phyloP scores from a whole-genome alignment of 345 rosid genomes.

The Arabidopsis suecica region DNA sequence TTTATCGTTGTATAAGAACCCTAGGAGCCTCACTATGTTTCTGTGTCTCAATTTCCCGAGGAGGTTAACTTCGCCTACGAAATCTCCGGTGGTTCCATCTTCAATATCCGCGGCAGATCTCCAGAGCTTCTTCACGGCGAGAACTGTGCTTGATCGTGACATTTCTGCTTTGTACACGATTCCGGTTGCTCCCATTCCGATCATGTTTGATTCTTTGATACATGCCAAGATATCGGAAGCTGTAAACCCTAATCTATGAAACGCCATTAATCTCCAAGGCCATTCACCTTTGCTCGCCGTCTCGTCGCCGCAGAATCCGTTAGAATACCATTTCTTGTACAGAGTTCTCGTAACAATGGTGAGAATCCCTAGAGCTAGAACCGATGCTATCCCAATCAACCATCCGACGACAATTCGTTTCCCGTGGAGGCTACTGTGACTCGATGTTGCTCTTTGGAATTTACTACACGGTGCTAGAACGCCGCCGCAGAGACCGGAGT shows the following conservation, averaged over 20 bases:
- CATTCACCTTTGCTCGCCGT: constrained; percentile 65
- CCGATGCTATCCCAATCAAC: constrained; percentile 67
- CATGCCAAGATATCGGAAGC: constrained; percentile 73
- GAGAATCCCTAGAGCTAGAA: constrained; percentile 58
- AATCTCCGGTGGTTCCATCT: constrained; percentile 63
- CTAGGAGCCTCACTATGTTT: constrained; percentile 82
- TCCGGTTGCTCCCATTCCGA: constrained; percentile 96
- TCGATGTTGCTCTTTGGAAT: constrained; percentile 43
- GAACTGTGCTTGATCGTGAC: constrained; percentile 52
- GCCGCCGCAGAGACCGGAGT: constrained; percentile 78
- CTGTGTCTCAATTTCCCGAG: constrained; percentile 89
- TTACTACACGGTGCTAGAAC: constrained; percentile 79
- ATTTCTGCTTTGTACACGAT: constrained; percentile 84
- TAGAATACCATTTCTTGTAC: constrained; percentile 60
- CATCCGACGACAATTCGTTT: constrained; percentile 66
- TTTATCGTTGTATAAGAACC: constrained; percentile 73
- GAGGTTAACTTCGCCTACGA: constrained; percentile 81
- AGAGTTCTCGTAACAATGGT: constrained; percentile 50
- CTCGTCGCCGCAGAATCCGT: constrained; percentile 62
- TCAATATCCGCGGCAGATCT: constrained; percentile 72
- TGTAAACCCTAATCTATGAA: constrained; percentile 86
- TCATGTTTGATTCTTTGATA: constrained; percentile 77
- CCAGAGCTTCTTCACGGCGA: constrained; percentile 94
- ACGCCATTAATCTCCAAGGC: constrained; percentile 95
- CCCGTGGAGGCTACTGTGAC: constrained; percentile 50